Evolutionary conservation across 108 stramenopile genomes (phyloP).

Genomic region (Skeletonema grethae): DNA sequence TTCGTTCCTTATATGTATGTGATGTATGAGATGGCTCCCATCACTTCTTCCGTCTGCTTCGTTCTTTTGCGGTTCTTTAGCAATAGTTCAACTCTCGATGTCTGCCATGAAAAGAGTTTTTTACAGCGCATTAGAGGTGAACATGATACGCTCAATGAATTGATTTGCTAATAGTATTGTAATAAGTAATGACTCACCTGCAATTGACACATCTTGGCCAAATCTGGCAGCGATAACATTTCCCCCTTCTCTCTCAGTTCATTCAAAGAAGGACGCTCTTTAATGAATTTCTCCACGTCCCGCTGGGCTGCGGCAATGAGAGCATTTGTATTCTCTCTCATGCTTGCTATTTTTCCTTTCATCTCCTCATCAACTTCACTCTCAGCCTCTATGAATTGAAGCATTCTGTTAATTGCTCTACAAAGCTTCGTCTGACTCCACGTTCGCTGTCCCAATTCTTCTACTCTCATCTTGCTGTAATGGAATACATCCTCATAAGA

Average conservation of each 20-base stretch:
- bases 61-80: too few species aligned
- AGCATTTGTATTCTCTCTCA: neutral
- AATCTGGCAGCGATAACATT: neutral
- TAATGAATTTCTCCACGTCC: neutral
- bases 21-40: too few species aligned
- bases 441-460: neutral
- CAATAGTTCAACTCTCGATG: too few species aligned
- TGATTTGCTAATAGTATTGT: neutral
- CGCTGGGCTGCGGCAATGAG: neutral
- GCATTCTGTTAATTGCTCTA: neutral
- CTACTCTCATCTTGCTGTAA: neutral
- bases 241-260: neutral
- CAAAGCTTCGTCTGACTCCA: neutral
- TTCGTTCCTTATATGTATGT: too few species aligned
- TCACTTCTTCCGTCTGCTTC: too few species aligned
- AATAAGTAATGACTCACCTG: neutral
- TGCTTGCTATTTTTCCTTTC: neutral
- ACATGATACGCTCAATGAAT: neutral
- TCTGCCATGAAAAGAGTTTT: too few species aligned
- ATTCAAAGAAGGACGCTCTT: neutral
- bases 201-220: neutral
- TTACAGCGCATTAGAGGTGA: neutral
- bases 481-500: neutral
- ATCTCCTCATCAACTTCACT: neutral
- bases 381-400: neutral